Evolutionary conservation across 2,329 filamentous ascomycete species (phyloP).

Genomic region (Pyrenophora tritici-repentis): DNA sequence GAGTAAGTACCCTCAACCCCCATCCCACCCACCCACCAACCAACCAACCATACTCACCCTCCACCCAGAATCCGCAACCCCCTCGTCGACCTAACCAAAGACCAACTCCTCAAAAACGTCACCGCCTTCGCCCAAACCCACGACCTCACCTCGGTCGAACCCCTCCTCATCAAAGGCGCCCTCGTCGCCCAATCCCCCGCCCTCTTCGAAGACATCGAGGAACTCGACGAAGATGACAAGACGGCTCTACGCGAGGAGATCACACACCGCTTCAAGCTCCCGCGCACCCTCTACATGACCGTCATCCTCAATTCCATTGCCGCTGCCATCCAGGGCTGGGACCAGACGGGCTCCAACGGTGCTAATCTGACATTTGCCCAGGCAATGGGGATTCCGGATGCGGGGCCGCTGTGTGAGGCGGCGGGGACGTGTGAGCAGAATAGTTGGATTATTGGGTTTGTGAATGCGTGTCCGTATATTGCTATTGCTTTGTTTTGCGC

Average conservation of each 20-base stretch:
- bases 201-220: conserved; percentile 65
- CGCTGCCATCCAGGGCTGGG: conserved; percentile 70
- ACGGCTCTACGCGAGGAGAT: conserved; percentile 63
- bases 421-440: conserved; percentile 39
- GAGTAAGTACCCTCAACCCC: conserved; percentile 32
- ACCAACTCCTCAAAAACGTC: conserved; percentile 60
- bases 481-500: conserved; percentile 35
- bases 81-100: conserved; percentile 60
- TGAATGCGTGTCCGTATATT: conserved; percentile 41
- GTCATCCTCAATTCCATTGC: conserved; percentile 71
- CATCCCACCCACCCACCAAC: too few relatives aligned
- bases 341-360: conserved; percentile 59
- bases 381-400: conserved; percentile 37
- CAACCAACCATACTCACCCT: conserved; percentile 4
- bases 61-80: conserved; percentile 59
- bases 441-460: conserved; percentile 41
- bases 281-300: conserved; percentile 65
- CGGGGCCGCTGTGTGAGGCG: conserved; percentile 25
- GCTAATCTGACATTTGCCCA: conserved; percentile 65
- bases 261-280: conserved; percentile 65
- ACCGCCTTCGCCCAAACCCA: conserved; percentile 66
- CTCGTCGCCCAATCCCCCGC: conserved; percentile 73
- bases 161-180: conserved; percentile 61
- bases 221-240: conserved; percentile 66
- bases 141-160: conserved; percentile 61